Evolutionary conservation across 306 rosid genomes (phyloP).

Genomic region (Bauhinia variegata): DNA sequence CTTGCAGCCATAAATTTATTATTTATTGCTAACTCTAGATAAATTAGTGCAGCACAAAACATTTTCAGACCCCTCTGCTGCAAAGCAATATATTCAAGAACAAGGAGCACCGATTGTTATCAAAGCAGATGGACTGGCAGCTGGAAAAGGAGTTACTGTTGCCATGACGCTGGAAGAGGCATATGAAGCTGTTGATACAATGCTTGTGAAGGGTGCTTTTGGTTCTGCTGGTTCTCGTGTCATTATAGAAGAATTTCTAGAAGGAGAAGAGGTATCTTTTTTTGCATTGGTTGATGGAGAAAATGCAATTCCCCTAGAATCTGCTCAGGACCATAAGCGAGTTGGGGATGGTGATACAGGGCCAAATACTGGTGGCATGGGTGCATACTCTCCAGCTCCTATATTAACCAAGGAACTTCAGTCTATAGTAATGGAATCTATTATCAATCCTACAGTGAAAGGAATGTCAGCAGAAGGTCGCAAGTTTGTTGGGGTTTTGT

Average conservation of each 20-base stretch:
- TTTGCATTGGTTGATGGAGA: conserved; percentile 95
- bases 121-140: conserved; percentile 96
- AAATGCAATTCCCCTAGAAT: conserved; percentile 89
- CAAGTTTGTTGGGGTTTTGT: conserved; percentile 91
- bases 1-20: conserved; percentile 10
- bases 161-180: conserved; percentile 82
- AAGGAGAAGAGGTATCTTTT: conserved; percentile 96
- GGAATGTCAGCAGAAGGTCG: conserved; percentile 94
- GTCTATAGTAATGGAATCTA: conserved; percentile 75
- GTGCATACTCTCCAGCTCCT: conserved; percentile 97
- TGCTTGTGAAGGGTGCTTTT: conserved; percentile 83
- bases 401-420: conserved; percentile 81
- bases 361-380: conserved; percentile 99
- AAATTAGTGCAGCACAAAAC: conserved; percentile 74
- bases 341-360: conserved; percentile 96
- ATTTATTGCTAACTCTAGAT: conserved; percentile 29
- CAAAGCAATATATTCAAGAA: conserved; percentile 79
- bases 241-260: conserved; percentile 86
- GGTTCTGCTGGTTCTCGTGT: conserved; percentile 88
- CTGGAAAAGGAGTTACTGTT: conserved; percentile 94
- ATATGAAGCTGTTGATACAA: conserved; percentile 86
- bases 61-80: conserved; percentile 73
- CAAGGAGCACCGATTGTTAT: conserved; percentile 88
- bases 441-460: conserved; percentile 85
- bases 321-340: conserved; percentile 97